Evolutionary conservation across 768 basidiomycete genomes (phyloP), one percentile per base, ranked within the genome.

Genomic region (Megacollybia marginata): DNA sequence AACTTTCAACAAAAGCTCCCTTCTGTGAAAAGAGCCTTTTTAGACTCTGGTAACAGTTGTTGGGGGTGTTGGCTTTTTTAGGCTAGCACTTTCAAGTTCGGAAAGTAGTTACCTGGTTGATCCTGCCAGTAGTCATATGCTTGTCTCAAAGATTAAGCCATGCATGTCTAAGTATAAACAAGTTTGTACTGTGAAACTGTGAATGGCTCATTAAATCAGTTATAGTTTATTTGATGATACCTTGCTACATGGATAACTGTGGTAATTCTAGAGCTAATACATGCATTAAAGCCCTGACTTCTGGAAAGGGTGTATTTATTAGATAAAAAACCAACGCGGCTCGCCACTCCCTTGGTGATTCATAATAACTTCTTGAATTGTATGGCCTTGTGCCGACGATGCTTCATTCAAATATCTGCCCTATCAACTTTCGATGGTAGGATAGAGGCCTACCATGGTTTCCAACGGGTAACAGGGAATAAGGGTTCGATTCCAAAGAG

Each of bases 121-220:
- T 83, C 79, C 80, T 83, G 80, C 82, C 79, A 83, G 80, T 83
- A 82, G 80, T 82, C 78, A 81, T 82, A 83, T 83, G 81, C 81
- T 82, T 83, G 81, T 82, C 80, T 81, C 80, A 81, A 82, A 81
- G 80, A 82, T 80, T 82, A 82, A 83, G 80, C 79, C 82, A 83
- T 82, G 81, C 81, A 83, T 82, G 80, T 81, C 80, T 74, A 80
- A 83, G 81, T 82, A 79, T 78, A 80, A 79, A 78, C 75, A 70
- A 77, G 58, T 74, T 78, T 79, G 70, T 80, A 81, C 77, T 72
- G 80, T 80, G 81, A 82, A 82, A 83, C 81, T 79, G 80, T 77
- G 74, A 83, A 83, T 80, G 79, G 80, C 82, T 83, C 81, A 82
- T 83, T 83, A 83, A 79, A 82, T 82, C 80, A 82, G 81, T 82